Evolutionary conservation across 2,329 filamentous ascomycete genomes (phyloP), one percentile per base, ranked within the genome.

Genomic region (Lecanicillium sp.): DNA sequence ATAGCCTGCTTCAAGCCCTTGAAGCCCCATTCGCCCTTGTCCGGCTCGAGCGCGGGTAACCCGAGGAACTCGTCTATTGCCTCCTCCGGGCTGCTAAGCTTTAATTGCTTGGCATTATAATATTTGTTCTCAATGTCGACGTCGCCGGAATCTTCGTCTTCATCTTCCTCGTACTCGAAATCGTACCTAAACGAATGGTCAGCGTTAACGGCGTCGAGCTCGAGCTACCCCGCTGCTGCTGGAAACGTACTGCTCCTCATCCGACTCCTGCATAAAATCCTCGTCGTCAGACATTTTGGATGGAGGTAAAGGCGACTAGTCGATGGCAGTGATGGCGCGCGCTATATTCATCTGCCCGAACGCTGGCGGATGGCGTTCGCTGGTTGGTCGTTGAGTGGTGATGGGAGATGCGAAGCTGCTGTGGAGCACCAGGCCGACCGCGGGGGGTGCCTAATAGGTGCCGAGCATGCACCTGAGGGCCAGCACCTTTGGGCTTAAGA

Each of bases 91-190:
- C 89, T 87, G 45, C 82, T 81, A 31, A 72, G 71, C 69, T 96
- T 98, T 58, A 94, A 80, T 66, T 96, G 90, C 65, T 98, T 98
- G 31, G 92, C 92, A 64, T 95, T 96, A 73, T 96, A 98, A 70
- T 98, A 98, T 67, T 95, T 95, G 70, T 98, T 98, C 61, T 98
- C 92, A 59, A 96, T 94, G 50, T 90, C 88, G 52, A 95, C 85
- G 58, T 95, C 87, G 42, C 82, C 88, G 22, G 76, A 79, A 42
- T 95, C 83, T 31, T 94, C 85, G 35, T 92, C 88, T 41, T 95
- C 87, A 48, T 88, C 87, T 43, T 81, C 92, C 58, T 95, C 90
- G 63, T 95, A 96, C 56, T 96, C 90, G 59, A 96, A 96, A 64
- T 96, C 92, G 58, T 95, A 95, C 78, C 64, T 67, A 38, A 9